Evolutionary conservation across 495 filamentous ascomycete genomes (phyloP).

Genomic region (Daldinia decipiens): DNA sequence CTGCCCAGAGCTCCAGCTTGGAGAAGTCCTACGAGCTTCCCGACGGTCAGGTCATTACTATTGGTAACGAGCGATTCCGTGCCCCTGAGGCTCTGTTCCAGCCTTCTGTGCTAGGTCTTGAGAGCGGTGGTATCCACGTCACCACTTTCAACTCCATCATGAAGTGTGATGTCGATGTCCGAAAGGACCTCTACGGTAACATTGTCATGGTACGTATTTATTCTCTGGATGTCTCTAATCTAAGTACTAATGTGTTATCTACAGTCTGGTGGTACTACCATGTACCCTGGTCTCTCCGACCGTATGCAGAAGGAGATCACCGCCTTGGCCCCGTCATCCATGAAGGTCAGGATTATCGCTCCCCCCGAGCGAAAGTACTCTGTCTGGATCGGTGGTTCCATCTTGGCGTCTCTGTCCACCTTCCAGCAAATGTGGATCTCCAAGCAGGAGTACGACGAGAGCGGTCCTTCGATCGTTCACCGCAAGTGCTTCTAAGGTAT

Average conservation of each 20-base stretch:
- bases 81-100: conserved; percentile 99
- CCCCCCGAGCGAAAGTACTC: conserved; percentile 99
- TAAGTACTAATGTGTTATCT: conserved; percentile 40
- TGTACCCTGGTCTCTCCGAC: conserved; percentile 99
- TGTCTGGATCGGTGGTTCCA: conserved; percentile 99
- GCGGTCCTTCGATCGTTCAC: conserved; percentile 98
- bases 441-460: conserved; percentile 99
- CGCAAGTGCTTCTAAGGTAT: conserved; percentile 99
- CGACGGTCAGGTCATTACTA: conserved; percentile 99
- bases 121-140: conserved; percentile 98
- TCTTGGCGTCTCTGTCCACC: conserved; percentile 97
- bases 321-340: conserved; percentile 96
- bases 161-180: conserved; percentile 99
- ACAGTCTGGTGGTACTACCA: conserved; percentile 97
- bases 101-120: conserved; percentile 96
- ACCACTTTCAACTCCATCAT: conserved; percentile 99
- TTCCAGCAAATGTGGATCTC: conserved; percentile 99
- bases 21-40: conserved; percentile 99
- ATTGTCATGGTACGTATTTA: conserved; percentile 90
- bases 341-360: conserved; percentile 99
- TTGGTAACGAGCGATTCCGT: conserved; percentile 99
- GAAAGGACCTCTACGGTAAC: conserved; percentile 99
- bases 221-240: background rate
- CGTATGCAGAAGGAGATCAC: conserved; percentile 99
- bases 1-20: conserved; percentile 92